Conservation (phyloP, 2,329 filamentous ascomycete genomes). For the Diplodia intermedia region DNA sequence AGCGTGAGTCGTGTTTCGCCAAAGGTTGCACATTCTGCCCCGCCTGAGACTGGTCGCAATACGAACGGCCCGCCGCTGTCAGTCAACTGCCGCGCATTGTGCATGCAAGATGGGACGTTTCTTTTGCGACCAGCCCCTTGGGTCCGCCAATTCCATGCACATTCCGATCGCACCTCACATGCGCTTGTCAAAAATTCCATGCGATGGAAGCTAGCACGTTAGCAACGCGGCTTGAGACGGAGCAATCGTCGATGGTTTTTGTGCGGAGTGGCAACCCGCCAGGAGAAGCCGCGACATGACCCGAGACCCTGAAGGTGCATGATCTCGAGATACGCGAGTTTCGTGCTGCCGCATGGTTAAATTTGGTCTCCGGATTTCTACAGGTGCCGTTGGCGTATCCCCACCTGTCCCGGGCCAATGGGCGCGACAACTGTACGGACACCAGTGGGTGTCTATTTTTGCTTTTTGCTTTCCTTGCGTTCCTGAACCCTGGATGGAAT, state of each 20-base stretch:
- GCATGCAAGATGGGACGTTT: background rate
- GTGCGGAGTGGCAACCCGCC: background rate
- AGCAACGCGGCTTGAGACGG: background rate
- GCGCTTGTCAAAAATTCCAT: background rate
- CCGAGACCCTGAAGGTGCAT: conserved; percentile 5
- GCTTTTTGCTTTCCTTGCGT: background rate
- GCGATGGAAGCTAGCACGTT: background rate
- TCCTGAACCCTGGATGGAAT: background rate
- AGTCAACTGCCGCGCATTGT: background rate
- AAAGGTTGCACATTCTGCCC: background rate
- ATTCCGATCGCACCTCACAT: background rate
- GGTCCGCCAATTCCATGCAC: background rate
- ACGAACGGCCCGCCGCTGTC: conserved; percentile 13
- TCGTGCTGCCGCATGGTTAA: background rate
- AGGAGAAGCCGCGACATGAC: background rate
- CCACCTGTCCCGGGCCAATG: background rate
- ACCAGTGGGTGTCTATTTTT: background rate
- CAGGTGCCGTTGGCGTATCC: background rate
- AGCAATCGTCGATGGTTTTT: background rate
- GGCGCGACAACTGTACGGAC: background rate
- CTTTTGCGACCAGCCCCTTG: background rate
- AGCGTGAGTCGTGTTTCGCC: background rate
- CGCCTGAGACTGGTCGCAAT: background rate
- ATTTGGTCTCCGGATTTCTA: no score
- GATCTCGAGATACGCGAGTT: background rate